phyloP scores from a whole-genome alignment of 1,139 yeast genomes.

The Pichia cactophila region DNA sequence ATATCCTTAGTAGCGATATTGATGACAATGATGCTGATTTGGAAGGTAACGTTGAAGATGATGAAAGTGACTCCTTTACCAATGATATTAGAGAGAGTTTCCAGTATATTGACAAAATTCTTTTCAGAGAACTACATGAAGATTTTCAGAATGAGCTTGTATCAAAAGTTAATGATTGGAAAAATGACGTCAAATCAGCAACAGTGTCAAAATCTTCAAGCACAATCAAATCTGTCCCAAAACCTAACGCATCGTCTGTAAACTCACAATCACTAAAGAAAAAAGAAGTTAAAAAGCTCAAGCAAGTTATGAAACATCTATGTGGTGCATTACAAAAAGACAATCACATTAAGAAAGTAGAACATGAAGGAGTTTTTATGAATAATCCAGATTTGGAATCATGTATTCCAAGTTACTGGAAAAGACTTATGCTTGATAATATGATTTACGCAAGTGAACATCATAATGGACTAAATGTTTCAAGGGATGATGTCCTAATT shows the following conservation, averaged over 20 bases:
- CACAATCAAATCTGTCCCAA: not conserved
- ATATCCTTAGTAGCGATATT: not conserved
- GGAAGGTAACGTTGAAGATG: conserved; percentile 1
- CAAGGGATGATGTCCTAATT: not conserved
- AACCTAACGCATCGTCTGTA: not conserved
- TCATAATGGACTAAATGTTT: conserved; percentile 1
- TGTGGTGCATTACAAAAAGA: conserved; percentile 7
- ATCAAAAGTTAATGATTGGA: conserved; percentile 10
- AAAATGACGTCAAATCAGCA: not conserved
- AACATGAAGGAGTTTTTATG: conserved; percentile 18
- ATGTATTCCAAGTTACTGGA: conserved; percentile 24
- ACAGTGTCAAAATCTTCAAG: not conserved
- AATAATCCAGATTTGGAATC: conserved; percentile 26
- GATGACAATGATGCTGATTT: conserved; percentile 1
- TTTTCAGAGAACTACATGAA: not conserved
- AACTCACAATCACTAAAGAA: not conserved
- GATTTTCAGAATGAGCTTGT: conserved; percentile 8
- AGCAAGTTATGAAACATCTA: conserved; percentile 1
- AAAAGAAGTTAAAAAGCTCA: not conserved
- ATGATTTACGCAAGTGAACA: conserved; percentile 14
- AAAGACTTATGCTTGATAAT: conserved; percentile 21
- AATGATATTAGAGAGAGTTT: conserved; percentile 6
- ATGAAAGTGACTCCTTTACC: conserved; percentile 6
- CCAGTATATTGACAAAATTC: not conserved
- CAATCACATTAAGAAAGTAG: not conserved